Conservation (phyloP, 1,284 basidiomycete species). For the Uromyces viciae-fabae region DNA sequence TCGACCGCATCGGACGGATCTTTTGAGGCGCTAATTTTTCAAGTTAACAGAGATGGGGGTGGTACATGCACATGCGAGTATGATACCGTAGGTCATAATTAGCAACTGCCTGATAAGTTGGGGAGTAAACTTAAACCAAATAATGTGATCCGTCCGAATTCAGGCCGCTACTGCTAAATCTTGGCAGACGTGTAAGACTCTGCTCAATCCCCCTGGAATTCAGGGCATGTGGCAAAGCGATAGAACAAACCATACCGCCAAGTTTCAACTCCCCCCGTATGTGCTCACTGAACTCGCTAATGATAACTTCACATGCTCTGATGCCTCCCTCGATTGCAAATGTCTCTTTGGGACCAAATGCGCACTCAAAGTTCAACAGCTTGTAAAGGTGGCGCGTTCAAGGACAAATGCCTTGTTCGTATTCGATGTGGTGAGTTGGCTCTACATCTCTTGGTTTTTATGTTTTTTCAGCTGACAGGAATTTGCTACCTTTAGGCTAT, state of each 20-base stretch:
- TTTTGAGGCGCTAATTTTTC: constrained; percentile 33
- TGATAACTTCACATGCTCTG: too few species aligned
- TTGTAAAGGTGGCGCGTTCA: constrained; percentile 16
- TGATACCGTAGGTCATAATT: constrained; percentile 10
- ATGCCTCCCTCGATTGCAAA: too few species aligned
- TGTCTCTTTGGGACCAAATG: too few species aligned
- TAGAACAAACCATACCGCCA: constrained; percentile 33
- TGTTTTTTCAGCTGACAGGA: background rate
- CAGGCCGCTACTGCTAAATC: constrained; percentile 21
- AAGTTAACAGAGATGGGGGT: constrained; percentile 41
- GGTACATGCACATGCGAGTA: constrained; percentile 15
- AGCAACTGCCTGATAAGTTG: background rate
- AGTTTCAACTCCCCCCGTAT: constrained; percentile 30
- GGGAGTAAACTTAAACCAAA: background rate
- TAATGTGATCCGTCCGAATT: background rate
- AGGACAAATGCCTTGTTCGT: constrained; percentile 29
- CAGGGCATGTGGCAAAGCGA: constrained; percentile 43
- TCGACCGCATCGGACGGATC: constrained; percentile 16
- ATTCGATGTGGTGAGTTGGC: constrained; percentile 28
- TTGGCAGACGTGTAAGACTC: constrained; percentile 12
- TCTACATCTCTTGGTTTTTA: background rate
- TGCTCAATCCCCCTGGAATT: constrained; percentile 24
- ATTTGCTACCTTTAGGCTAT: constrained; percentile 3
- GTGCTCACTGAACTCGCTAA: too few species aligned
- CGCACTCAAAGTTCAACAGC: background rate